A percentile compares a stretch with the other conserved stretches of the same genome.
Conservation (phyloP, 495 filamentous ascomycete genomes). For the Talaromyces ruber region DNA sequence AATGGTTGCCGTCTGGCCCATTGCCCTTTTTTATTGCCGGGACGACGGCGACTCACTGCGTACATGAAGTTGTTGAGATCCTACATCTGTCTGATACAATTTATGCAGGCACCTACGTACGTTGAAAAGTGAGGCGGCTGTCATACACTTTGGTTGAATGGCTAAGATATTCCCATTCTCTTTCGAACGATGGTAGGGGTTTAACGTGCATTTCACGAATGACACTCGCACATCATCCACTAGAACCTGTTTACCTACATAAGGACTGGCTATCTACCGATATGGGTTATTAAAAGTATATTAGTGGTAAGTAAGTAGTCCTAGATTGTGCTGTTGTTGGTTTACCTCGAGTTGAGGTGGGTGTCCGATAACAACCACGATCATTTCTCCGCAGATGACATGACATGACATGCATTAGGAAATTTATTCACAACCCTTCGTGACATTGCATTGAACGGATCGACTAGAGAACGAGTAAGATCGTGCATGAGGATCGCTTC, state of each 20-base stretch:
- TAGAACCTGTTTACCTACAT: neutral
- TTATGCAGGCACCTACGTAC: neutral
- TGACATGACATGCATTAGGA: neutral
- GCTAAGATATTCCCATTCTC: neutral
- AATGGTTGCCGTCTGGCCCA: neutral
- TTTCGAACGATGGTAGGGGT: neutral
- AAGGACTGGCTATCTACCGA: neutral
- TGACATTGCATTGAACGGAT: neutral
- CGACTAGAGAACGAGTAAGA: neutral
- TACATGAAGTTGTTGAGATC: neutral
- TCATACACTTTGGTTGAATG: neutral
- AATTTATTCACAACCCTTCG: neutral
- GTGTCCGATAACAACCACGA: neutral
- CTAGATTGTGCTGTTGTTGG: neutral
- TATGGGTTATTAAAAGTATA: neutral
- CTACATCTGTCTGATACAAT: neutral
- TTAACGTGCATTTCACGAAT: neutral
- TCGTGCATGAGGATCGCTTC: neutral
- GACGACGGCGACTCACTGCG: neutral
- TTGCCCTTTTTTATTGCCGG: neutral
- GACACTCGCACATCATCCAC: neutral
- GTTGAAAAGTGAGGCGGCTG: conserved; percentile 2
- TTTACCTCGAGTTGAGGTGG: neutral
- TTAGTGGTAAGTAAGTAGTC: neutral
- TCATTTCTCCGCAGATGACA: neutral